phyloP scores from a whole-genome alignment of 1,284 basidiomycete genomes.

The Tranzscheliella williamsii region DNA sequence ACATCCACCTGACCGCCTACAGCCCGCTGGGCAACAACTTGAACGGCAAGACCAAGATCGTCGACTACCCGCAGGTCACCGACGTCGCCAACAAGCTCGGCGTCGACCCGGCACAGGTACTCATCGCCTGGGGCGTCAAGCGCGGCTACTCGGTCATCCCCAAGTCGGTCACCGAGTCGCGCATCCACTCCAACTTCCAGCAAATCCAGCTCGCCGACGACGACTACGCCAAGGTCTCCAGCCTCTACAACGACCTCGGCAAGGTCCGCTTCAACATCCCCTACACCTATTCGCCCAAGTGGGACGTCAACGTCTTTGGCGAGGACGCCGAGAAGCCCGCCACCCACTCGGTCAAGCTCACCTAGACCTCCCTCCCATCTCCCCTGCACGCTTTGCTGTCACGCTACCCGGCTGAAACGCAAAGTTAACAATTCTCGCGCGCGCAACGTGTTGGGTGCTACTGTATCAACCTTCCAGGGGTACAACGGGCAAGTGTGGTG shows the following conservation, averaged over 20 bases:
- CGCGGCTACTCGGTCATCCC: slow-evolving; percentile 62
- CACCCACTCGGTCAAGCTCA: slow-evolving; percentile 42
- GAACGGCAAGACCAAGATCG: slow-evolving; percentile 43
- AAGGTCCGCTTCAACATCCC: slow-evolving; percentile 58
- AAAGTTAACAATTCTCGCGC: too few species aligned
- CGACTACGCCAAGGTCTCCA: slow-evolving; percentile 53
- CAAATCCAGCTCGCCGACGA: slow-evolving; percentile 57
- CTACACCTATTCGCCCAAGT: slow-evolving; percentile 34
- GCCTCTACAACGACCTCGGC: slow-evolving; percentile 46
- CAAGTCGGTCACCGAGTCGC: slow-evolving; percentile 60
- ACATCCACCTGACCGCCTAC: slow-evolving; percentile 62
- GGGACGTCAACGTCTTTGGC: slow-evolving; percentile 55
- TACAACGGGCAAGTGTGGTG: too few species aligned
- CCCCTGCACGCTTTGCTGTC: too few species aligned
- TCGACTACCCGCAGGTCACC: slow-evolving; percentile 56
- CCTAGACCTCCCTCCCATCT: slow-evolving; percentile 9
- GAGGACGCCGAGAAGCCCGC: slow-evolving; percentile 48
- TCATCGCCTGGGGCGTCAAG: slow-evolving; percentile 62
- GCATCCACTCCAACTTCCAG: slow-evolving; percentile 61
- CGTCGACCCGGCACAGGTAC: slow-evolving; percentile 59
- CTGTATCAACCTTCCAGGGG: too few species aligned
- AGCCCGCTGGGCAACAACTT: slow-evolving; percentile 62
- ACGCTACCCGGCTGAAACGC: too few species aligned
- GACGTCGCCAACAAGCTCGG: slow-evolving; percentile 59
- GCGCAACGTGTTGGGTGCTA: too few species aligned